phyloP scores from a whole-genome alignment of 2,329 filamentous ascomycete genomes.

The Talaromyces verruculosus region DNA sequence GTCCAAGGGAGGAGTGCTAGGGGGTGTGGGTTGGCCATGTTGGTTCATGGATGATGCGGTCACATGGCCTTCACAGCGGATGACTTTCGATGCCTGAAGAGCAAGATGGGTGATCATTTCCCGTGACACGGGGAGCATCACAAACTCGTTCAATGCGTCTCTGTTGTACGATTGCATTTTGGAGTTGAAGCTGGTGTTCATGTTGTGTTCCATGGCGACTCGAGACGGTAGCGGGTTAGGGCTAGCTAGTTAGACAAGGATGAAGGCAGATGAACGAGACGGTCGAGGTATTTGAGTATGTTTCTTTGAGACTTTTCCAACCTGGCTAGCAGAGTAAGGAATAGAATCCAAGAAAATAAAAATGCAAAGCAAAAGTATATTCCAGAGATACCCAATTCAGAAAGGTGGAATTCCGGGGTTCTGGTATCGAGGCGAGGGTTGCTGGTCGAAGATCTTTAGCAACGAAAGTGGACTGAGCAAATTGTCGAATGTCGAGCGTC shows the following conservation, averaged over 20 bases:
- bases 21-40: slow-evolving; percentile 59
- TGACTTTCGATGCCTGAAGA: slow-evolving; percentile 48
- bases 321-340: slow-evolving; percentile 17
- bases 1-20: slow-evolving; percentile 58
- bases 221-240: slow-evolving; percentile 13
- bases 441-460: neutral
- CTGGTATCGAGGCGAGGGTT: slow-evolving; percentile 10
- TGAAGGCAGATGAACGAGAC: neutral
- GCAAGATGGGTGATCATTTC: slow-evolving; percentile 52
- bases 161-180: slow-evolving; percentile 34
- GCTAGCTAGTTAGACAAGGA: neutral
- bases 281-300: slow-evolving; percentile 9
- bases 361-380: slow-evolving; percentile 5
- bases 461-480: neutral
- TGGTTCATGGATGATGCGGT: slow-evolving; percentile 40
- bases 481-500: slow-evolving; percentile 1
- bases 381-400: slow-evolving; percentile 6
- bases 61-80: slow-evolving; percentile 54
- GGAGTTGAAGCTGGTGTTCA: slow-evolving; percentile 17
- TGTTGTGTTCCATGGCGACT: slow-evolving; percentile 24
- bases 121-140: slow-evolving; percentile 48
- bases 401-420: slow-evolving; percentile 12
- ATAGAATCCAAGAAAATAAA: slow-evolving; percentile 2
- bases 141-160: slow-evolving; percentile 50
- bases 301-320: neutral